A percentile compares a stretch with the other conserved stretches of the same genome.
Conservation (phyloP, 306 rosid species). For the Vicia sativa region DNA sequence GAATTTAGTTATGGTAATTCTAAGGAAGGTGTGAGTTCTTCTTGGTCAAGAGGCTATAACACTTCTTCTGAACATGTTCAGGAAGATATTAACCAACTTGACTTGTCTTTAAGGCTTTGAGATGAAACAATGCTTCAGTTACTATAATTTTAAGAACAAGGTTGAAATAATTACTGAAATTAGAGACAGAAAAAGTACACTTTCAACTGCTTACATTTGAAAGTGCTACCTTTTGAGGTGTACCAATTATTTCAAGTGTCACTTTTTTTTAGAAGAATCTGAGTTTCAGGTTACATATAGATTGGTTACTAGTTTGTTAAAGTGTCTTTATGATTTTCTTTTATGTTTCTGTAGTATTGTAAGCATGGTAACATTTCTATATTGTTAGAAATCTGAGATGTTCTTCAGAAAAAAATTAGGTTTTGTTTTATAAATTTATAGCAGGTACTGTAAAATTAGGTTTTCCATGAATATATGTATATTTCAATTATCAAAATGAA, state of each 20-base stretch:
- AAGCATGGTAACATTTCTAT: slow-evolving; percentile 44
- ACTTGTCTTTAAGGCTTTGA: slow-evolving; percentile 84
- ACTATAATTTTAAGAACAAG: neutral
- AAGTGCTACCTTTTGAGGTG: neutral
- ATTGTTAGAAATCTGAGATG: slow-evolving; percentile 32
- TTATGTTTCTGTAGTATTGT: slow-evolving; percentile 44
- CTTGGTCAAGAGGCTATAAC: slow-evolving; percentile 47
- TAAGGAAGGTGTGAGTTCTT: slow-evolving; percentile 39
- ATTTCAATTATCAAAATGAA: too few species aligned
- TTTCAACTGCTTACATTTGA: neutral
- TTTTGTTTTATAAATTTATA: neutral
- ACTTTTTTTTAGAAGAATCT: slow-evolving; percentile 34
- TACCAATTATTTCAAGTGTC: slow-evolving; percentile 32
- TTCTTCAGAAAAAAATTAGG: slow-evolving; percentile 12
- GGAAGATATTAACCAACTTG: slow-evolving; percentile 75
- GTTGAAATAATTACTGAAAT: neutral
- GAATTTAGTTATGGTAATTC: slow-evolving; percentile 38
- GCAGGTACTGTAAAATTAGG: neutral
- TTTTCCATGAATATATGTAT: too few species aligned
- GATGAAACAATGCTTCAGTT: neutral
- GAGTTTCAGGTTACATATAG: slow-evolving; percentile 32
- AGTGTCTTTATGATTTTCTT: slow-evolving; percentile 36
- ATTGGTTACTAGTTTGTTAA: slow-evolving; percentile 22
- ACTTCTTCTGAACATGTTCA: slow-evolving; percentile 47
- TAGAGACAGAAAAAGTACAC: neutral